Evolutionary conservation across 176 grass and related monocot species (phyloP).

Genomic region (Guadua angustifolia): DNA sequence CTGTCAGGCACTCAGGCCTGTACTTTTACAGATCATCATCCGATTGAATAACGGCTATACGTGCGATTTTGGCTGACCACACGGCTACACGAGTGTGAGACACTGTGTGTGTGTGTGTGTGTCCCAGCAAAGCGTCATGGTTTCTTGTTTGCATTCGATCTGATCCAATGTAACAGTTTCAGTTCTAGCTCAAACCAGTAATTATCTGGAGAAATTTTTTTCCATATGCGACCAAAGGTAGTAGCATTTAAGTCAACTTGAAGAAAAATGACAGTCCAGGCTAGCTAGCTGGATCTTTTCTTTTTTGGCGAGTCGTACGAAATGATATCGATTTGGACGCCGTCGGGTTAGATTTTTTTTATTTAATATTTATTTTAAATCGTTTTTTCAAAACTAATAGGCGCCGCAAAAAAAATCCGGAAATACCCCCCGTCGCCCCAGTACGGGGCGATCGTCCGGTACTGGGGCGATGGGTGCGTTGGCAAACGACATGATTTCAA

Average conservation of each 20-base stretch:
- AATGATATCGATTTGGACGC: slow-evolving; percentile 23
- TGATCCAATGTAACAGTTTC: background rate
- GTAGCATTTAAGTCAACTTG: background rate
- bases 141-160: background rate
- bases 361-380: no score
- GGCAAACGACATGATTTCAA: no score
- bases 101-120: background rate
- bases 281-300: no score
- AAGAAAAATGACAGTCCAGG: background rate
- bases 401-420: no score
- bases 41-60: background rate
- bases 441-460: no score
- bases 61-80: background rate
- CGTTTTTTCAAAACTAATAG: no score
- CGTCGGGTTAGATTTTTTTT: background rate
- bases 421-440: no score
- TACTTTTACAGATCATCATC: background rate
- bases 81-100: background rate
- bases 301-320: background rate
- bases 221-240: background rate
- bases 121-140: background rate
- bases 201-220: background rate
- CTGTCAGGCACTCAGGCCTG: background rate
- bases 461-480: no score
- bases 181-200: background rate